phyloP scores from a whole-genome alignment of 2,329 filamentous ascomycete species.

The Aspergillus sp. region DNA sequence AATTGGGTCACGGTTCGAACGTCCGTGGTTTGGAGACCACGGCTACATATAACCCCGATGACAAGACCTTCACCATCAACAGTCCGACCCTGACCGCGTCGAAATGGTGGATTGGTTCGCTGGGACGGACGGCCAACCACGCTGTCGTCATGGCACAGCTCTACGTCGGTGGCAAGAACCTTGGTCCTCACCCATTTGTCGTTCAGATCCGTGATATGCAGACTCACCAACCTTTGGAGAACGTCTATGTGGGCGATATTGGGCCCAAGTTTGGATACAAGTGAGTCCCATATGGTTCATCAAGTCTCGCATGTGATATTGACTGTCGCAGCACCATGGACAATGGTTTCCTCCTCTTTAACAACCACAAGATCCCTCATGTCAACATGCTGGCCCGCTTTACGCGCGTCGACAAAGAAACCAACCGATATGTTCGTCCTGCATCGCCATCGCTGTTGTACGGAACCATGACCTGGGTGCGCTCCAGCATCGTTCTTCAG shows the following conservation, averaged over 20 bases:
- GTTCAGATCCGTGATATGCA: conserved; percentile 65
- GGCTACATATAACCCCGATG: conserved; percentile 64
- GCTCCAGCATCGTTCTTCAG: conserved; percentile 66
- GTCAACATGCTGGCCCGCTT: conserved; percentile 67
- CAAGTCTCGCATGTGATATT: background rate
- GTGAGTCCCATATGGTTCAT: conserved; percentile 20
- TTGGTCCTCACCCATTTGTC: conserved; percentile 71
- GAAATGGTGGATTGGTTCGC: conserved; percentile 80
- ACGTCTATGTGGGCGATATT: conserved; percentile 70
- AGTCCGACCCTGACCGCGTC: conserved; percentile 67
- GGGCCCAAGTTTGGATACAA: conserved; percentile 75
- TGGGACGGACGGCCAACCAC: conserved; percentile 68
- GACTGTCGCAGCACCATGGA: conserved; percentile 58
- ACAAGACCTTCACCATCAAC: conserved; percentile 69
- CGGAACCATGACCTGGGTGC: conserved; percentile 69
- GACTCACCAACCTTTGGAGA: conserved; percentile 62
- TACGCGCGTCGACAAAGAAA: conserved; percentile 61
- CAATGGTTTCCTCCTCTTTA: conserved; percentile 72
- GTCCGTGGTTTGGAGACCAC: conserved; percentile 66
- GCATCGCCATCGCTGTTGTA: conserved; percentile 63
- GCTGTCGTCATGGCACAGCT: conserved; percentile 75
- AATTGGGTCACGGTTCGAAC: conserved; percentile 72
- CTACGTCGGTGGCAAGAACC: conserved; percentile 59
- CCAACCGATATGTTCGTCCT: conserved; percentile 61
- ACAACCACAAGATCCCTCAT: conserved; percentile 68